Evolutionary conservation across 2,329 filamentous ascomycete genomes (phyloP).

Genomic region (Chaetomium globosum): DNA sequence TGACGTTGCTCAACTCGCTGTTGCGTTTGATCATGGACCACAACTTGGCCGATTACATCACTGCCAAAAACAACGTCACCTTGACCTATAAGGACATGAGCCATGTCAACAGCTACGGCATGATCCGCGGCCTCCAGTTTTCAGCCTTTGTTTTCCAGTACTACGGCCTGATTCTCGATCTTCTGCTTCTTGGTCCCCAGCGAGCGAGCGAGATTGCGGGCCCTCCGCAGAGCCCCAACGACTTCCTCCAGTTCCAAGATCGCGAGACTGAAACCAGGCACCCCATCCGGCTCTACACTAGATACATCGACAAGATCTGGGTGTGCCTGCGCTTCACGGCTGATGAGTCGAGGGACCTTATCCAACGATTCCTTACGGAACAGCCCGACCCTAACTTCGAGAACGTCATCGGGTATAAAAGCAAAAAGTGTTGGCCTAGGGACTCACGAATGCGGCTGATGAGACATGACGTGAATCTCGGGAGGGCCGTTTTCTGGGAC

Average conservation of each 20-base stretch:
- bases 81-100: slow-evolving; percentile 99
- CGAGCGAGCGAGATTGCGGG: slow-evolving; percentile 98
- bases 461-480: slow-evolving; percentile 97
- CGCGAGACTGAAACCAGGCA: slow-evolving; percentile 89
- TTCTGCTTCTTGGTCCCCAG: slow-evolving; percentile 87
- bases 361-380: slow-evolving; percentile 96
- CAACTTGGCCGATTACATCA: slow-evolving; percentile 98
- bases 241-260: slow-evolving; percentile 96
- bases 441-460: slow-evolving; percentile 98
- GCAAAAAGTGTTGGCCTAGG: slow-evolving; percentile 99
- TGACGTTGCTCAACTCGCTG: slow-evolving; percentile 91
- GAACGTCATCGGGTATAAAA: slow-evolving; percentile 98
- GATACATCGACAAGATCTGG: slow-evolving; percentile 99
- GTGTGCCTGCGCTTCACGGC: slow-evolving; percentile 93
- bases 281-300: slow-evolving; percentile 94
- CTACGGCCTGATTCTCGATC: slow-evolving; percentile 92
- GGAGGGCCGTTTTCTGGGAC: slow-evolving; percentile 98
- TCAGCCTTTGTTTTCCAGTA: slow-evolving; percentile 99
- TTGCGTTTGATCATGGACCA: slow-evolving; percentile 98
- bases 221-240: slow-evolving; percentile 89
- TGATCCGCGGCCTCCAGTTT: slow-evolving; percentile 97
- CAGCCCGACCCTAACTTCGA: slow-evolving; percentile 99
- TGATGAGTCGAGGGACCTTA: slow-evolving; percentile 92
- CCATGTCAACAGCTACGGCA: slow-evolving; percentile 96
- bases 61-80: slow-evolving; percentile 98